Conservation (phyloP, 352 stramenopile species). For the Phytophthora pluvialis region DNA sequence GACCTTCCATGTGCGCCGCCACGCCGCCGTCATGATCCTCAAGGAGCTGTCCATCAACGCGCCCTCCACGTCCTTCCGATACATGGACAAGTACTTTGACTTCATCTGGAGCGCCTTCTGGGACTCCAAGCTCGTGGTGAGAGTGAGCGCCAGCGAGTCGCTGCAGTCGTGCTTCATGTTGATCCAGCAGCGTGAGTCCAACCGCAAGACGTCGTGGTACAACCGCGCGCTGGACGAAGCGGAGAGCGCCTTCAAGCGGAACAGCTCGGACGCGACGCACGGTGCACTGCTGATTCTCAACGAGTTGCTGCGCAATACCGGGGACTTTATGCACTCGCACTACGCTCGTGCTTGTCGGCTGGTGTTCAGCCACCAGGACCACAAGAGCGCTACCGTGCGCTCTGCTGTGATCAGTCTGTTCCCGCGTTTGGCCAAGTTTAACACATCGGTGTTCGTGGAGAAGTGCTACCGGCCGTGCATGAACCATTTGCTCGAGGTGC, state of each 20-base stretch:
- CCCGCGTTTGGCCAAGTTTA: slow-evolving; percentile 88
- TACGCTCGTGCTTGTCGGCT: slow-evolving; percentile 76
- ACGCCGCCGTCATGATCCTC: slow-evolving; percentile 88
- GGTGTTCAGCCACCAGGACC: slow-evolving; percentile 79
- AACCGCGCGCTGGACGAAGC: slow-evolving; percentile 80
- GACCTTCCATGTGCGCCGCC: slow-evolving; percentile 86
- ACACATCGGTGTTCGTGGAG: slow-evolving; percentile 86
- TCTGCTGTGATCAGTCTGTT: slow-evolving; percentile 88
- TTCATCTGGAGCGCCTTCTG: slow-evolving; percentile 91
- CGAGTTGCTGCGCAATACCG: slow-evolving; percentile 86
- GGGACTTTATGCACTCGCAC: slow-evolving; percentile 90
- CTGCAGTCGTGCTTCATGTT: slow-evolving; percentile 87
- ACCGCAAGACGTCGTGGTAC: slow-evolving; percentile 86
- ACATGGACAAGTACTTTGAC: slow-evolving; percentile 92
- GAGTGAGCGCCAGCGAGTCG: slow-evolving; percentile 83
- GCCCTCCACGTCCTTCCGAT: slow-evolving; percentile 84
- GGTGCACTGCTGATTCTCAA: slow-evolving; percentile 87
- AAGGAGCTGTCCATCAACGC: slow-evolving; percentile 89
- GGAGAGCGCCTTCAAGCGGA: slow-evolving; percentile 71
- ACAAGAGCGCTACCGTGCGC: slow-evolving; percentile 81
- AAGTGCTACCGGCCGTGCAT: slow-evolving; percentile 86
- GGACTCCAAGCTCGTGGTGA: slow-evolving; percentile 79
- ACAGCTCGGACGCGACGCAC: slow-evolving; percentile 82
- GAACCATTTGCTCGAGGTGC: slow-evolving; percentile 83
- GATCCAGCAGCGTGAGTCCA: slow-evolving; percentile 89